Percentiles rank a stretch among this genome's conserved stretches.
These are phyloP conservation scores for Geranomyces variabilis DNA, from an alignment of 192 early-diverging fungal genomes.

Conservation along the genomic window DNA sequence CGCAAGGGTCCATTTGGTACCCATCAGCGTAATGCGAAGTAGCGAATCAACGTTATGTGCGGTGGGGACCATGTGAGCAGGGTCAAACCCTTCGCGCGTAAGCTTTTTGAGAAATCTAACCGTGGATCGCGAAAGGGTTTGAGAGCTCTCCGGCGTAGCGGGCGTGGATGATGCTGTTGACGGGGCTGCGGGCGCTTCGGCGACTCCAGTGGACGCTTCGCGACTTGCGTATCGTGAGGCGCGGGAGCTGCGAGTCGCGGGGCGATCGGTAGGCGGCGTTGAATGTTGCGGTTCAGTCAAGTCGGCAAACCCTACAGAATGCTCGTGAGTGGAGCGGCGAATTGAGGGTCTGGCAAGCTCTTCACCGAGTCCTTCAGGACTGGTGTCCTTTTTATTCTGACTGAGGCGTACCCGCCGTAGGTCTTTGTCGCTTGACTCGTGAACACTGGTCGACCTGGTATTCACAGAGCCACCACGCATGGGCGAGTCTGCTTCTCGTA, in stretches of 20 bases:
- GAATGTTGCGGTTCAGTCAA: background rate
- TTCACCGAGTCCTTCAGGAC: background rate
- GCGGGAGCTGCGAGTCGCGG: background rate
- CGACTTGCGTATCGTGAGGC: constrained; percentile 5
- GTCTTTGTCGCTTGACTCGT: too few relatives aligned
- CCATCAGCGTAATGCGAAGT: constrained; percentile 37
- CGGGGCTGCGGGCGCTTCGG: background rate
- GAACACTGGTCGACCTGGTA: too few relatives aligned
- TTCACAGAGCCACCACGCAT: too few relatives aligned
- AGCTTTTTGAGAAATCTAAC: constrained; percentile 44
- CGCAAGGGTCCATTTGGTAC: constrained; percentile 9
- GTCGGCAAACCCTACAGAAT: background rate
- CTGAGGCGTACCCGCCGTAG: too few relatives aligned
- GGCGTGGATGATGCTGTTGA: background rate
- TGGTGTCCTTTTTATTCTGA: too few relatives aligned
- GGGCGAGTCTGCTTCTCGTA: too few relatives aligned
- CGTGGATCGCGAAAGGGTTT: constrained; percentile 40
- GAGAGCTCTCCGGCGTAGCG: background rate
- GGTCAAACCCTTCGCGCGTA: constrained; percentile 30
- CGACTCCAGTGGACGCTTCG: background rate
- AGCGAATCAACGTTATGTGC: constrained; percentile 24
- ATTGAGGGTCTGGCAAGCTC: background rate
- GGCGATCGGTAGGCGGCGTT: background rate
- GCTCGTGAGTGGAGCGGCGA: background rate
- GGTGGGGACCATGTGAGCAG: constrained; percentile 1